Base-by-base conservation (phyloP, 495 filamentous ascomycete genomes). In the Aspergillus sclerotiicarbonarius region DNA sequence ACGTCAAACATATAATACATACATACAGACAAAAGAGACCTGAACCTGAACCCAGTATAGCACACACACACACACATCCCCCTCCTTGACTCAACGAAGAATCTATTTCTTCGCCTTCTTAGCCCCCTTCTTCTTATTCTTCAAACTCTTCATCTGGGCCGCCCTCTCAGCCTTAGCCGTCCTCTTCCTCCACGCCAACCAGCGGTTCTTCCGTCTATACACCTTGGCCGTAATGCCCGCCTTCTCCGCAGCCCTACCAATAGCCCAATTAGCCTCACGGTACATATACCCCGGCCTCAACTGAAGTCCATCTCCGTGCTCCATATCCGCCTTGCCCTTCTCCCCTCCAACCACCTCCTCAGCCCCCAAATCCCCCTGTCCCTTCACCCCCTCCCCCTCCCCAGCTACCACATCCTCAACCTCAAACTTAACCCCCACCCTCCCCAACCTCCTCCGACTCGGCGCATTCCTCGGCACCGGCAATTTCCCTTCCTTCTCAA, bases 211-310 rank as follows among this genome's bases (percentile, higher is more conserved):
- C 10, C 70, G 77, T 53, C 84, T 75, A 64, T 81, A 87, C 45
- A 68, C 51, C 63, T 70, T 68, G 9, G 82, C 82, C 49, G 72
- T 75, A 41, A 84, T 75, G 18, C 79, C 77, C 30, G 80, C 81
- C 71, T 76, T 79, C 71, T 89, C 84, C 31, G 82, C 85, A 19
- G 79, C 79, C 15, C 84, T 63, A 58, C 91, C 92, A 75, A 97
- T 92, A 68, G 86, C 74, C 87, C 87, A 93, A 74, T 94, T 96
- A 52, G 84, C 79, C 76, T 92, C 87, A 57, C 90, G 82, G 73
- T 90, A 92, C 75, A 88, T 87, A 72, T 92, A 91, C 53, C 90
- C 86, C 6, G 81, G 77, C 46, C 84, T 79, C 58, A 92, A 68
- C 55, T 79, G 76, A 35, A 83, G 67, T 7, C 79, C 70, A 58